These are phyloP conservation scores for Tephrocybe sp. DNA, from an alignment of 768 basidiomycete genomes.

Conservation along the genomic window DNA sequence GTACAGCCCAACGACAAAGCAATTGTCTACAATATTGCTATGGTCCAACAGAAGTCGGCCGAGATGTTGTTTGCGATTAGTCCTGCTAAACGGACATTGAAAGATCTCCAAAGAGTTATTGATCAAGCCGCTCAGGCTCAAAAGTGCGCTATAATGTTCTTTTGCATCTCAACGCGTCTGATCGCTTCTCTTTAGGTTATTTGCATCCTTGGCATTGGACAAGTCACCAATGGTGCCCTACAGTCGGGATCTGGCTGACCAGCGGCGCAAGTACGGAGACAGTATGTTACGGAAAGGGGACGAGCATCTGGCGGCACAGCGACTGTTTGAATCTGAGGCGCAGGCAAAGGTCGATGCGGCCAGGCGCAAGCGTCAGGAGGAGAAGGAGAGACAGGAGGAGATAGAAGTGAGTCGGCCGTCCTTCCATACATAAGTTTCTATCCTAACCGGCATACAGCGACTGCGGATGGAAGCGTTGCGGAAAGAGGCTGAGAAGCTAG, in stretches of 20 bases:
- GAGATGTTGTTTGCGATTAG: slow-evolving; percentile 81
- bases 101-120: slow-evolving; percentile 76
- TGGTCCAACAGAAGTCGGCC: slow-evolving; percentile 96
- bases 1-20: slow-evolving; percentile 88
- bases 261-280: slow-evolving; percentile 88
- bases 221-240: slow-evolving; percentile 73
- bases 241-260: slow-evolving; percentile 82
- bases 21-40: slow-evolving; percentile 92
- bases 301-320: slow-evolving; percentile 74
- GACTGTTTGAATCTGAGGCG: slow-evolving; percentile 68
- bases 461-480: slow-evolving; percentile 62
- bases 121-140: slow-evolving; percentile 85
- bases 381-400: slow-evolving; percentile 64
- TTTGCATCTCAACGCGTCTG: neutral
- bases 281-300: slow-evolving; percentile 80
- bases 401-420: slow-evolving; percentile 52
- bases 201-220: slow-evolving; percentile 80
- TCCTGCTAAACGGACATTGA: slow-evolving; percentile 74
- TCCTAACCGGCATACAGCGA: slow-evolving; percentile 39
- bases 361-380: slow-evolving; percentile 75
- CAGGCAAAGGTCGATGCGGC: slow-evolving; percentile 77
- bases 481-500: slow-evolving; percentile 74
- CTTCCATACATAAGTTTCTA: neutral
- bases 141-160: slow-evolving; percentile 49
- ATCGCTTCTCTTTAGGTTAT: slow-evolving; percentile 52